Percentiles rank a stretch among this genome's conserved stretches.
phyloP scores from a whole-genome alignment of 225 moss, liverwort and hornwort species.

The Bryoerythrophyllum caledonicum region DNA sequence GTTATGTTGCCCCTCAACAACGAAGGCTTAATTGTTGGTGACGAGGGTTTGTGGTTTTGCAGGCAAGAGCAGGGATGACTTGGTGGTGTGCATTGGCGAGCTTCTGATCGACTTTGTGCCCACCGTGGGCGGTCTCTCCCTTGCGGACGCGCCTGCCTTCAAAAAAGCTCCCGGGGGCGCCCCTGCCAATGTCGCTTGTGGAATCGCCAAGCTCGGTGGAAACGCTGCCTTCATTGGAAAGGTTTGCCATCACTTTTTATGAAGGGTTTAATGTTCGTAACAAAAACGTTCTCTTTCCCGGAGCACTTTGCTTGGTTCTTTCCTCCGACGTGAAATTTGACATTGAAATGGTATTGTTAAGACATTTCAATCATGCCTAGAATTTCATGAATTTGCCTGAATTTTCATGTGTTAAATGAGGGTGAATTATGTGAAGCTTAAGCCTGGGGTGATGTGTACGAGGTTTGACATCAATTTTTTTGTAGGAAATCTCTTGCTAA shows the following conservation, averaged over 20 bases:
- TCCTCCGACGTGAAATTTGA: background rate
- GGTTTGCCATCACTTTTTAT: slow-evolving; percentile 28
- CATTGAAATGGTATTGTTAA: too few species aligned
- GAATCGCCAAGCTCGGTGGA: slow-evolving; percentile 89
- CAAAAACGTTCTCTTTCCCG: background rate
- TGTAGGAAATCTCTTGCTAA: too few species aligned
- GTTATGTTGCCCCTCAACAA: background rate
- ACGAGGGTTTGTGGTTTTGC: slow-evolving; percentile 7
- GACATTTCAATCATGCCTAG: background rate
- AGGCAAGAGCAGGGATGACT: slow-evolving; percentile 34
- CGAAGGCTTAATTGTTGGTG: background rate
- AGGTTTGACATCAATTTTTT: too few species aligned
- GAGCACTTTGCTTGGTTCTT: background rate
- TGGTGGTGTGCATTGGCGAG: slow-evolving; percentile 93
- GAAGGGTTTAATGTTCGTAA: too few species aligned
- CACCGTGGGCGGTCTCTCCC: slow-evolving; percentile 75
- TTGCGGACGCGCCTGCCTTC: slow-evolving; percentile 88
- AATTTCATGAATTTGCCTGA: too few species aligned
- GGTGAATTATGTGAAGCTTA: too few species aligned
- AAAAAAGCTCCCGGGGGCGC: slow-evolving; percentile 97
- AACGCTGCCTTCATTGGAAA: slow-evolving; percentile 88
- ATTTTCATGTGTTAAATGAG: too few species aligned
- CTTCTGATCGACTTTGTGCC: slow-evolving; percentile 95
- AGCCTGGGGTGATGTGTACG: too few species aligned
- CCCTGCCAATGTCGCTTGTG: slow-evolving; percentile 94